phyloP scores from a whole-genome alignment of 2,329 filamentous ascomycete genomes.

The Microsporum canis region DNA sequence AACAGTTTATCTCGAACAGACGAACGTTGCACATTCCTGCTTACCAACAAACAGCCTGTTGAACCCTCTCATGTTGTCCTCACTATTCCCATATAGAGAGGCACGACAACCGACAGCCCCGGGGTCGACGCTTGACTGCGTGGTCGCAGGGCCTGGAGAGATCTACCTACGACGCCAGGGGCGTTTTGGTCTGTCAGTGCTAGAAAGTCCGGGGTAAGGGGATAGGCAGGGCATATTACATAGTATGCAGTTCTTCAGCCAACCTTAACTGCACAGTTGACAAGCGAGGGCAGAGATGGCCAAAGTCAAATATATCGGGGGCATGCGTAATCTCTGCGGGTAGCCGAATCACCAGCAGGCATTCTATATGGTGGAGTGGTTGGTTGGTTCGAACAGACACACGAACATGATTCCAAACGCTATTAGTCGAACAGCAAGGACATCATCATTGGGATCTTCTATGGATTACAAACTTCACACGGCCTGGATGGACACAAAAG shows the following conservation, averaged over 20 bases:
- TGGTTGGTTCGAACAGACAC: no score
- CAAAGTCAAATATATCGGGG: neutral
- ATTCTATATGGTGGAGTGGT: neutral
- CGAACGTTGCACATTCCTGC: neutral
- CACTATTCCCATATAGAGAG: neutral
- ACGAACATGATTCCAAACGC: no score
- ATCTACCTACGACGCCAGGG: neutral
- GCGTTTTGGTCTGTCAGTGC: neutral
- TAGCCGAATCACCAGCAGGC: neutral
- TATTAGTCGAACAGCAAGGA: no score
- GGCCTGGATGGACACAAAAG: neutral
- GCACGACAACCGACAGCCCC: neutral
- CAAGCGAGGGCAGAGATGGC: neutral
- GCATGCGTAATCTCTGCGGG: constrained; percentile 1
- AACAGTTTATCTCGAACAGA: neutral
- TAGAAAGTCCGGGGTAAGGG: neutral
- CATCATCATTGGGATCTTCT: neutral
- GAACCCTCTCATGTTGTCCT: neutral
- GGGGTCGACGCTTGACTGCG: neutral
- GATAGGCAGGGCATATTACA: neutral
- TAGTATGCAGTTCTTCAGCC: constrained; percentile 1
- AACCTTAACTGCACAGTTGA: neutral
- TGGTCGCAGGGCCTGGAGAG: neutral
- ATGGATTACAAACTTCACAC: neutral
- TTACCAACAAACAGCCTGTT: neutral